Evolutionary conservation across 352 stramenopile species (phyloP), one percentile per base, ranked within the genome.

Genomic region (Globisporangium barbulae): DNA sequence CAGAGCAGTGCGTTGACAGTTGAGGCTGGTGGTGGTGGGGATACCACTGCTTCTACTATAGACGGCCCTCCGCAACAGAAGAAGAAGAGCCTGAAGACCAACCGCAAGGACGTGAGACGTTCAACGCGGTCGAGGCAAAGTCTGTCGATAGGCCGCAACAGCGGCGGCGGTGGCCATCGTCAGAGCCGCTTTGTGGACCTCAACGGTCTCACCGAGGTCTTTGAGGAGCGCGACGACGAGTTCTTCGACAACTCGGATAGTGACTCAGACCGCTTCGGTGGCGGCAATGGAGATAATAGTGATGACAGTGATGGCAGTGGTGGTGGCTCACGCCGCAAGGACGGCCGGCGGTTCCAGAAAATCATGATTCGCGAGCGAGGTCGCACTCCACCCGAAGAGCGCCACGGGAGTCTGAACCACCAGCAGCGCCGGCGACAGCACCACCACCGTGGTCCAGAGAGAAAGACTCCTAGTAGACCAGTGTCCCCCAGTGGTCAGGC

Each of bases 321-420:
- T 1, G 65, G 67, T 2, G 53, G 60, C 4, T 52, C 15, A 47
- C 41, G 17, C 52, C 30, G 35, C 52, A 57, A 68, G 9, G 31
- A 42, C 54, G 42, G 67, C 2, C 68, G 68, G n/a, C 60, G 67
- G 0, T 76, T 74, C 33, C 71, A 72, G 45, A 76, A 78, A 19
- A 50, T 87, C 13, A 64, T 61, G 35, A 75, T 87, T 30, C 78
- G 71, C 21, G 80, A 89, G 50, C 74, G 74, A 33, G 78, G 76
- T 3, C 74, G 78, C 4, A 71, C 79, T 0, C 78, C 76, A 17
- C 50, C 59, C 1, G 56, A 60, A 1, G 37, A 59, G 39, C 63
- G 63, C n/a, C 54, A 68, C 30, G n/a, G 13, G 9, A 65, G 19
- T 50, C 30, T 31, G 17, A 47, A 22, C n/a, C 53, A 33, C 1